These are phyloP conservation scores for Pseudocercospora fijiensis DNA, from an alignment of 2,329 filamentous ascomycete species.

Conservation along the genomic window DNA sequence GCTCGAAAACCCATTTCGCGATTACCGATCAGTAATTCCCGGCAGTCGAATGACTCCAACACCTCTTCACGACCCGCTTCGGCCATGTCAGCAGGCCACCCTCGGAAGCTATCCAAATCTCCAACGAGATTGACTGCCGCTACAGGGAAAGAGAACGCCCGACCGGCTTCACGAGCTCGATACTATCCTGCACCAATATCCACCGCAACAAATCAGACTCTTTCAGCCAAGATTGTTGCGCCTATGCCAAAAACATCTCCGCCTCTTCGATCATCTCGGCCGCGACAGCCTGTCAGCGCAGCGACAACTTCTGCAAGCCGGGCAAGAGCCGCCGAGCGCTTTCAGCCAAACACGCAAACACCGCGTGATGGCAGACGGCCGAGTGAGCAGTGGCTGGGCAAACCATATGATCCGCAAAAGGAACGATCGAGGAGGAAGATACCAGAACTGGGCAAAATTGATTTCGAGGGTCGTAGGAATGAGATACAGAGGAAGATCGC, in stretches of 20 bases:
- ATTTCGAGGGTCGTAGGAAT: conserved; percentile 79
- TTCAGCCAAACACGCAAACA: conserved; percentile 45
- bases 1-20: conserved; percentile 27
- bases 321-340: conserved; percentile 62
- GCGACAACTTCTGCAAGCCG: conserved; percentile 71
- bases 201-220: conserved; percentile 32
- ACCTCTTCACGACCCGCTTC: conserved; percentile 29
- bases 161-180: conserved; percentile 34
- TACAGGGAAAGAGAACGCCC: conserved; percentile 32
- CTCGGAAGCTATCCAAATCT: conserved; percentile 33
- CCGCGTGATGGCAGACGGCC: conserved; percentile 41
- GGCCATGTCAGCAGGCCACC: conserved; percentile 29
- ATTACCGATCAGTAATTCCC: conserved; percentile 37
- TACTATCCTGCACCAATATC: conserved; percentile 35
- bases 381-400: conserved; percentile 62
- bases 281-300: conserved; percentile 73
- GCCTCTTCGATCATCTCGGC: conserved; percentile 74
- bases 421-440: conserved; percentile 45
- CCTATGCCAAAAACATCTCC: conserved; percentile 73
- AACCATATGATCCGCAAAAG: conserved; percentile 75
- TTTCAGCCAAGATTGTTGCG: conserved; percentile 72
- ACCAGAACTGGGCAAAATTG: conserved; percentile 70
- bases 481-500: conserved; percentile 83
- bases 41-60: conserved; percentile 36
- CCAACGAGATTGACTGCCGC: conserved; percentile 29